Base-by-base conservation (phyloP, 108 stramenopile species). In the Fistulifera solaris region DNA sequence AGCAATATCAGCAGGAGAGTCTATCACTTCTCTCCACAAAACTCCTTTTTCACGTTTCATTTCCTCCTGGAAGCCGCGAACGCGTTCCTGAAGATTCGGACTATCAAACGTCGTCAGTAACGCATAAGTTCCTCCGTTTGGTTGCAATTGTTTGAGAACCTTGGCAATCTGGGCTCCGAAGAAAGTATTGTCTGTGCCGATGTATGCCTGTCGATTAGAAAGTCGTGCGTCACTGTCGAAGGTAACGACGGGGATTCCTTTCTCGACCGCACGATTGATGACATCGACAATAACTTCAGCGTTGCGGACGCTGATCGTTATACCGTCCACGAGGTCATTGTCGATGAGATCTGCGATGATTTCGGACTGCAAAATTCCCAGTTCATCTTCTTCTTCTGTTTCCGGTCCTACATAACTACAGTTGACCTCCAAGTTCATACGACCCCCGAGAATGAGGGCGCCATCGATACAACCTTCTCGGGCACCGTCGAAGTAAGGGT, bases 211-310 rank as follows among this genome's bases (percentile, higher is more conserved):
- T 19, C 70, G 59, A 12, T 15, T 23, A n/a, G 58, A 61, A 22
- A 31, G 22, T 17, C 44, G 52, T 11, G 65, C 59, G 47, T 71
- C 70, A 16, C 40, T 38, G 65, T 71, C 70, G 44, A 66, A 66
- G 4, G 61, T 63, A 11, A 66, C 39, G 15, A 71, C 47, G 38
- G 54, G 56, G 14, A 66, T 62, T 11, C 45, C 56, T 31, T 43
- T 38, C 15, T 13, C 48, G 0, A 53, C 31, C 31, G 31, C 31
- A 6, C 31, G 31, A 45, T 17, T 17, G 44, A 17, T 45, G 7
- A 45, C 44, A 2, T 17, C 19, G 5, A 21, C 21, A 21, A 45
- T 45, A 21, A 11, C 11, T 17, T 17, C 19, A 11, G 44, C 44
- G 21, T 45, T 21, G 21, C 17, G 17, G 11, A 11, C 44, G 11